phyloP scores from a whole-genome alignment of 805 yeast species.

The Candida rishiriensis region DNA sequence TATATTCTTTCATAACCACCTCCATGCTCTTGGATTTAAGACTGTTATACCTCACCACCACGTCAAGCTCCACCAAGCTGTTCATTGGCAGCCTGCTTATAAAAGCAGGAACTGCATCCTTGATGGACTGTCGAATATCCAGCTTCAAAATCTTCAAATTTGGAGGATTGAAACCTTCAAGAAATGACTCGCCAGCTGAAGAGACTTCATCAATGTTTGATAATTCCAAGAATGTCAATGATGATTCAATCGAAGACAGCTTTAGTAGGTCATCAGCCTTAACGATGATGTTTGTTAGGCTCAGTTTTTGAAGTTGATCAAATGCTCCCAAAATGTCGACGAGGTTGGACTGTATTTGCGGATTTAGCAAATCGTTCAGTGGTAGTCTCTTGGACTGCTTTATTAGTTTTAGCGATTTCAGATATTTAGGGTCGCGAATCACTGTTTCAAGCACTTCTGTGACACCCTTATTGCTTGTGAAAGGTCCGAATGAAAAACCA shows the following conservation, averaged over 20 bases:
- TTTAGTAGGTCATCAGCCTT: conserved; percentile 3
- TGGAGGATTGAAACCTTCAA: conserved; percentile 9
- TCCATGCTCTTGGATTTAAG: conserved; percentile 12
- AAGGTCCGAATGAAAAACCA: conserved; percentile 12
- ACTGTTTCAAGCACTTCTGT: background rate
- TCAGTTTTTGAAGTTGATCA: conserved; percentile 4
- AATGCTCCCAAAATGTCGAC: conserved; percentile 1
- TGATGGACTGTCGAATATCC: conserved; percentile 18
- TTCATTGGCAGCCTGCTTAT: conserved; percentile 9
- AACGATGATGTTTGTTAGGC: conserved; percentile 9
- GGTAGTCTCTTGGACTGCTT: conserved; percentile 8
- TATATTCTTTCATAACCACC: conserved; percentile 13
- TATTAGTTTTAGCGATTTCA: conserved; percentile 3
- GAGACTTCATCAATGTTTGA: conserved; percentile 12
- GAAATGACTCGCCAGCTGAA: conserved; percentile 8
- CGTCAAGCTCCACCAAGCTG: conserved; percentile 21
- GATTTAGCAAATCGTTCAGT: conserved; percentile 11
- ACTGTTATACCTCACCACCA: conserved; percentile 19
- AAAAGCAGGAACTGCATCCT: conserved; percentile 17
- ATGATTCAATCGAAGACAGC: conserved; percentile 5
- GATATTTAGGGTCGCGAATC: background rate
- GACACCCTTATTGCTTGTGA: conserved; percentile 6
- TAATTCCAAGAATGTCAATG: conserved; percentile 13
- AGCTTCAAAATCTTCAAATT: conserved; percentile 11
- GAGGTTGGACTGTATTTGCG: conserved; percentile 2